Conservation (phyloP, 495 filamentous ascomycete genomes). For the Massariosphaeria phaeospora region DNA sequence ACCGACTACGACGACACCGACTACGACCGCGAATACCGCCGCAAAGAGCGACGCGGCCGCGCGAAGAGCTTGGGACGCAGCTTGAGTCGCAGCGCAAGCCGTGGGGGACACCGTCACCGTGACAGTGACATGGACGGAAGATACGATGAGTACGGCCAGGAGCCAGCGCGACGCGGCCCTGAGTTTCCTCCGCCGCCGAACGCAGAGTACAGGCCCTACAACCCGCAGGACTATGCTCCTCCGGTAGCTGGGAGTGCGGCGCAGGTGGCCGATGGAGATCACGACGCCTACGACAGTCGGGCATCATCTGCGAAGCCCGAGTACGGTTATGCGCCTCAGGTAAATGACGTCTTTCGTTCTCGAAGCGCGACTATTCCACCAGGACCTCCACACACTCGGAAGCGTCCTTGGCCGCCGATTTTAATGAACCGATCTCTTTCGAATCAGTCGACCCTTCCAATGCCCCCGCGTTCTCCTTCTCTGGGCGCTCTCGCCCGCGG, state of each 20-base stretch:
- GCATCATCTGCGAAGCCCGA: slow-evolving; percentile 19
- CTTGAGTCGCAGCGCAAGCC: slow-evolving; percentile 17
- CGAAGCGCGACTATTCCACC: slow-evolving; percentile 11
- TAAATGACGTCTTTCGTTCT: slow-evolving; percentile 30
- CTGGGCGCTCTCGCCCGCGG: slow-evolving; percentile 6
- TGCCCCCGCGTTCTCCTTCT: slow-evolving; percentile 5
- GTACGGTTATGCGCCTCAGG: slow-evolving; percentile 27
- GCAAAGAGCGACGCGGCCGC: slow-evolving; percentile 16
- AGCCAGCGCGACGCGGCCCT: slow-evolving; percentile 11
- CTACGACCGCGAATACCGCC: slow-evolving; percentile 15
- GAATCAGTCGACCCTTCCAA: neutral
- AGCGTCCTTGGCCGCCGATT: neutral
- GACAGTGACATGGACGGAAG: slow-evolving; percentile 18
- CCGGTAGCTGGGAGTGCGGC: slow-evolving; percentile 2
- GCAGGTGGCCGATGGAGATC: slow-evolving; percentile 8
- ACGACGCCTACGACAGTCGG: slow-evolving; percentile 25
- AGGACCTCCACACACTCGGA: neutral
- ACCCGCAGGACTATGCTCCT: slow-evolving; percentile 32
- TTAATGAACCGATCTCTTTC: slow-evolving; percentile 6
- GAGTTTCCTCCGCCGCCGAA: slow-evolving; percentile 25
- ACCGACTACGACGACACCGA: slow-evolving; percentile 30
- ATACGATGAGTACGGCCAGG: slow-evolving; percentile 9
- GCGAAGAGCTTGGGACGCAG: slow-evolving; percentile 24
- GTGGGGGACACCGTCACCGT: slow-evolving; percentile 9
- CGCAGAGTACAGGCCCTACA: slow-evolving; percentile 31